Conservation (phyloP, 768 basidiomycete genomes). For the Rhodosporidiobolus odoratus region DNA sequence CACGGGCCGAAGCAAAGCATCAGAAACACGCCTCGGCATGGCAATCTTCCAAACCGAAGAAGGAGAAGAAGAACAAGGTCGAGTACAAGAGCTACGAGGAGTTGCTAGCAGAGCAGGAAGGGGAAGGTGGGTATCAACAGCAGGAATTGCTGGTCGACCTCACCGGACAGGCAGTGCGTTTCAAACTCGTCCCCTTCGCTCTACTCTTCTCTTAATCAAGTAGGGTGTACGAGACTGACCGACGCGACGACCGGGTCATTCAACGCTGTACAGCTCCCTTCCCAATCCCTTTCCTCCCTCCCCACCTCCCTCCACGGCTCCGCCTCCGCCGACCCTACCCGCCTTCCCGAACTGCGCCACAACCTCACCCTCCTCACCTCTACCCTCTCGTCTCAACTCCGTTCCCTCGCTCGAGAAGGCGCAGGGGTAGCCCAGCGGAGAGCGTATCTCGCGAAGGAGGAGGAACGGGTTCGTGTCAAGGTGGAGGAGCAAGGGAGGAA, state of each 20-base stretch:
- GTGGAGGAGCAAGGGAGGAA: constrained; percentile 72
- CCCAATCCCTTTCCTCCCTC: constrained; percentile 65
- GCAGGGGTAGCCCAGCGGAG: constrained; percentile 73
- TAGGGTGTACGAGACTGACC: not conserved
- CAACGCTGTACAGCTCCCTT: constrained; percentile 69
- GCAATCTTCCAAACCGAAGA: constrained; percentile 53
- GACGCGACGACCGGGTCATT: not conserved
- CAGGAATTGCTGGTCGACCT: constrained; percentile 91
- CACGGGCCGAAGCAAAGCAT: constrained; percentile 1
- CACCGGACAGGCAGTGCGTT: constrained; percentile 77
- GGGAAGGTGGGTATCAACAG: constrained; percentile 45
- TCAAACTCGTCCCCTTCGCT: not conserved
- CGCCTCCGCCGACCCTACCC: constrained; percentile 65
- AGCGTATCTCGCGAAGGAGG: constrained; percentile 65
- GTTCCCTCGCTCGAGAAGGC: constrained; percentile 84
- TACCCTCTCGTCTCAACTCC: constrained; percentile 73
- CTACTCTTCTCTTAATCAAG: not conserved
- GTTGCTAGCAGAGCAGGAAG: constrained; percentile 79
- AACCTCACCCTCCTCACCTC: constrained; percentile 84
- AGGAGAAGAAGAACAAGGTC: constrained; percentile 67
- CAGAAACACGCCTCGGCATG: constrained; percentile 46
- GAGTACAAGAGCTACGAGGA: constrained; percentile 97
- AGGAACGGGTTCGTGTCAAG: constrained; percentile 61
- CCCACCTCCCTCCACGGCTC: constrained; percentile 54
- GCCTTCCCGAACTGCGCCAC: constrained; percentile 94